Conservation (phyloP, 73 alveolate genomes). For the Effrenium voratum region DNA sequence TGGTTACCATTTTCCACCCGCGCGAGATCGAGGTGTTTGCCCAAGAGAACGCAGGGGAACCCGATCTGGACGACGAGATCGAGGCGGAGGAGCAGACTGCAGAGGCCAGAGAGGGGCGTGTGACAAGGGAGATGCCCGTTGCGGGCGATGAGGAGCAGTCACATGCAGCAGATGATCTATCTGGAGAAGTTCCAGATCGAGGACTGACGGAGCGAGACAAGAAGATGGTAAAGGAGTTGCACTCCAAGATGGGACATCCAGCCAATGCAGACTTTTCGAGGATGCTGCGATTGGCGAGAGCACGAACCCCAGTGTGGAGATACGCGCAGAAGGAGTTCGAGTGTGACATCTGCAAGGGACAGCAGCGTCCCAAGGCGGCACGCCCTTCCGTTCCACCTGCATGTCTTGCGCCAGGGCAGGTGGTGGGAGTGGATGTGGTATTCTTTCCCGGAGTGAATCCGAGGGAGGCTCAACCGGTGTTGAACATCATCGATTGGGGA, state of each 20-base stretch:
- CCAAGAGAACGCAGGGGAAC: too few species aligned
- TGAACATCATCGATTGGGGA: slow-evolving; percentile 30
- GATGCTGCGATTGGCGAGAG: not conserved
- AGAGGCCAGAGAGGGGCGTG: too few species aligned
- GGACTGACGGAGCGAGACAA: not conserved
- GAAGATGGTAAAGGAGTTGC: not conserved
- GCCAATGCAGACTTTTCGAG: not conserved
- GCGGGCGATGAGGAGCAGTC: not conserved
- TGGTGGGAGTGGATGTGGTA: not conserved
- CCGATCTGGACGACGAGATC: too few species aligned
- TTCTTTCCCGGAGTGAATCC: not conserved
- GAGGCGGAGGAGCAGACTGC: too few species aligned
- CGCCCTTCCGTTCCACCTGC: not conserved
- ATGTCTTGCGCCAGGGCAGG: not conserved
- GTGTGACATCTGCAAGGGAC: not conserved
- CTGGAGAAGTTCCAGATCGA: not conserved
- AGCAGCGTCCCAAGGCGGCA: not conserved
- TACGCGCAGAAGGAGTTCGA: not conserved
- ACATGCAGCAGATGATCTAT: not conserved
- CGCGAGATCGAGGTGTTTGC: too few species aligned
- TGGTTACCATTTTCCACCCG: too few species aligned
- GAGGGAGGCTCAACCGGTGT: not conserved
- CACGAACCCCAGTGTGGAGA: not conserved
- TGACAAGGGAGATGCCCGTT: too few species aligned
- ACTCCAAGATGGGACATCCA: slow-evolving; percentile 4